Base-by-base conservation (phyloP, 192 early-diverging fungal genomes). In the Allomyces arbusculus region DNA sequence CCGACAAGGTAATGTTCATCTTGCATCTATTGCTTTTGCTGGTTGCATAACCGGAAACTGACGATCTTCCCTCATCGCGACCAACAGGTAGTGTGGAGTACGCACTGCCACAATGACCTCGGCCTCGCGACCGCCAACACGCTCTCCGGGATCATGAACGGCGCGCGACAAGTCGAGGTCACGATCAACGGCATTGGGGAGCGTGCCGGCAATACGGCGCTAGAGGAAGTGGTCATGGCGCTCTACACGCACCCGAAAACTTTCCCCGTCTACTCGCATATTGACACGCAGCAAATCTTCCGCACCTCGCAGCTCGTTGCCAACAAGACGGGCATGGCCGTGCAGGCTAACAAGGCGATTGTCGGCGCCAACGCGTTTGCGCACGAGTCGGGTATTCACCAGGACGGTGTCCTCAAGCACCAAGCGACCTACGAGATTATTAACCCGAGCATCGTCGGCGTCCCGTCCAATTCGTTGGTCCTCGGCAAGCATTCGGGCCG, bases 161-260 rank as follows among this genome's bases (percentile, higher is more conserved):
- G 95, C 44, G 93, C 93, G 19, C 83, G 92, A 10, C 95, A 97
- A 68, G 90, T 97, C 11, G 95, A 97, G 70, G 92, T 95, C 10
- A 92, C 95, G 0, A 90, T 97, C 71, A 94, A 95, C 78, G 95
- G 95, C 28, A 97, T 97, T 69, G 95, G 95, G 64, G 95, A 97
- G 78, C 91, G 95, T 65, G 95, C 95, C 23, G 93, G 94, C 61
- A 97, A 97, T 75, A 97, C 95, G 6, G 80, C 95, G 20, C 77
- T 97, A 70, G 95, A 97, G 70, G 92, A 97, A 74, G 79, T 97
- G 12, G 89, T 94, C 22, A 95, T 97, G 93, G 84, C 89, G 63
- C 79, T 95, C 26, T 89, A 92, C 72, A 95, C 92, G 44, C 94
- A 97, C 63, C 90, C 91, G n/a, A 72, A 76, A 61, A 75, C 77